Evolutionary conservation across 2,329 filamentous ascomycete species (phyloP), one percentile per base, ranked within the genome.

Genomic region (Cercospora sp.): DNA sequence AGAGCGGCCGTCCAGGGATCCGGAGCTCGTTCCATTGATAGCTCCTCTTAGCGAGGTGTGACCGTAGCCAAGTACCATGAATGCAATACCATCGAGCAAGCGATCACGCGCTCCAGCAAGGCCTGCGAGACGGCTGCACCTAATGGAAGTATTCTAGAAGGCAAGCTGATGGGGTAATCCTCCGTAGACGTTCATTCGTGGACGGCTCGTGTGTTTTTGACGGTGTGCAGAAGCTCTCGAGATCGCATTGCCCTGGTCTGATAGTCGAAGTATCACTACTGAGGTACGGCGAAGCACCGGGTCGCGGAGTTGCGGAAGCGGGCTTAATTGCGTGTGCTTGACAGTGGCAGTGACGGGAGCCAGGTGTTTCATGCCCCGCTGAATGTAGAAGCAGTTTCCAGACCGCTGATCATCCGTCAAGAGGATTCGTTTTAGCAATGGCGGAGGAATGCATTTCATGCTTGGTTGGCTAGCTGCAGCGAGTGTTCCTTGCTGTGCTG

Each of bases 11-110:
- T 32, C 49, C 55, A 59, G 55, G 55, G 55, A 18, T 59, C 55
- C 30, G 55, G 55, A 59, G 55, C 30, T 37, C 55, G 32, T 37
- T 59, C 55, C 55, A 59, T 59, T 59, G 55, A 37, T 37, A 59
- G 28, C 32, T 59, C 55, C 30, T 40, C 32, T 24, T 63, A 32
- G 60, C 43, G 40, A 62, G 60, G 37, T 62, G 37, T 62, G 60
- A 30, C 60, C 26, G 26, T 10, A n/a, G 60, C 40, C 18, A 32
- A 63, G 61, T 63, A 63, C 61, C 43, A 63, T 16, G 40, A 63
- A 45, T 32, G 30, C 43, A 32, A 62, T 51, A 43, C 24, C 21
- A 34, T 63, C 45, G 55, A 30, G 55, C 55, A 59, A 59, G 55
- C 55, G 55, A 59, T 59, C 28, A 59, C 55, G 55, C 55, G 55